Conservation (phyloP, 257 asterid genomes). For the Solanum rostratum region DNA sequence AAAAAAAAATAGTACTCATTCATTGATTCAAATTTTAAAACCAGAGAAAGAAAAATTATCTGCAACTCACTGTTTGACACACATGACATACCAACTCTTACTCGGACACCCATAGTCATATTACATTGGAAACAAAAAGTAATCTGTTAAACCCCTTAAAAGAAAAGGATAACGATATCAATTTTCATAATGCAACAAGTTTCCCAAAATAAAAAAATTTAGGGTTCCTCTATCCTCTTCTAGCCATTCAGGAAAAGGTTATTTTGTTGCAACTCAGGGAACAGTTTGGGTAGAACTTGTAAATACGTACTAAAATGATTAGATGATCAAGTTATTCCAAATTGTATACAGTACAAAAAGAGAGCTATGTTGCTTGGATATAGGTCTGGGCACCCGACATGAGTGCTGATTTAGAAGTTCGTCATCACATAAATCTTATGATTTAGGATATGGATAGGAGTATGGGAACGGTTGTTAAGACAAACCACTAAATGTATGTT, state of each 20-base stretch:
- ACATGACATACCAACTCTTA: not conserved
- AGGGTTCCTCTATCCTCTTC: not conserved
- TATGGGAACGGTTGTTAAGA: not conserved
- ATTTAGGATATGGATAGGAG: not conserved
- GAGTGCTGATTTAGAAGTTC: not conserved
- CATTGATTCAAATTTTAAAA: not conserved
- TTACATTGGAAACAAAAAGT: not conserved
- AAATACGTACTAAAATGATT: not conserved
- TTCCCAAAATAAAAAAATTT: not conserved
- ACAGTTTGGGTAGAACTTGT: not conserved
- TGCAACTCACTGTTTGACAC: not conserved
- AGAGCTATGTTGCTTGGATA: not conserved
- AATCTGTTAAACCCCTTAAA: not conserved
- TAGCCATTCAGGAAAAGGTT: not conserved
- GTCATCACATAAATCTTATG: not conserved
- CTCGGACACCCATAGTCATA: not conserved
- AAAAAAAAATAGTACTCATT: not conserved
- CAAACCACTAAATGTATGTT: not conserved
- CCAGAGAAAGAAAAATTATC: not conserved
- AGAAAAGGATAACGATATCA: not conserved
- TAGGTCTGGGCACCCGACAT: not conserved
- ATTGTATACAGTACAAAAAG: not conserved
- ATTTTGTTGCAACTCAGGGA: not conserved
- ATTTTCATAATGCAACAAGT: not conserved
- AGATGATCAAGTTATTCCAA: not conserved